phyloP scores from a whole-genome alignment of 176 grass and related monocot genomes.

The Triticum dicoccoides region DNA sequence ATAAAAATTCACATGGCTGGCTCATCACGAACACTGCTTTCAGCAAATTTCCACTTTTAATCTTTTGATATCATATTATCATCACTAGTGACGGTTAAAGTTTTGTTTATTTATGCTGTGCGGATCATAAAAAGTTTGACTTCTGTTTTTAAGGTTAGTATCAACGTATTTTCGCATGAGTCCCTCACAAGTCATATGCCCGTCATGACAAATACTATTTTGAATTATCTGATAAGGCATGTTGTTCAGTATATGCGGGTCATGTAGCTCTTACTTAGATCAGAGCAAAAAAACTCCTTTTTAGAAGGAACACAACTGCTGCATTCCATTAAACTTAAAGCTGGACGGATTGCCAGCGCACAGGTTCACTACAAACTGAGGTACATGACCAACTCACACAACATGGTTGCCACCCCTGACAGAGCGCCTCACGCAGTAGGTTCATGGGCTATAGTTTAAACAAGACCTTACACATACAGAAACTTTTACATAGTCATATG shows the following conservation, averaged over 20 bases:
- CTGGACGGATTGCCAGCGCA: too few relatives aligned
- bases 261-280: too few relatives aligned
- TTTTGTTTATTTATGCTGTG: too few relatives aligned
- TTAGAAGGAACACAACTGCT: conserved; percentile 1
- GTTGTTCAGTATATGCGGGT: too few relatives aligned
- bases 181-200: not conserved
- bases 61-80: not conserved
- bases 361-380: not conserved
- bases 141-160: not conserved
- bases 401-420: too few relatives aligned
- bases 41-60: not conserved
- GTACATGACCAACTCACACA: not conserved
- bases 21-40: not conserved
- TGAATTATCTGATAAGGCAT: not conserved
- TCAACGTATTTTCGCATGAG: not conserved
- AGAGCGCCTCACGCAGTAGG: not conserved
- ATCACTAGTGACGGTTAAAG: not conserved
- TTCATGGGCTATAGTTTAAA: not conserved
- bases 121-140: too few relatives aligned
- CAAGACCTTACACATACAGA: not conserved
- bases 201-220: not conserved
- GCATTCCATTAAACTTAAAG: too few relatives aligned
- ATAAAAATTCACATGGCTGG: not conserved
- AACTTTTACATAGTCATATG: not conserved
- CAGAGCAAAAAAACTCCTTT: too few relatives aligned